phyloP scores from a whole-genome alignment of 139 green algal genomes.

The Auxenochlorella protothecoides region DNA sequence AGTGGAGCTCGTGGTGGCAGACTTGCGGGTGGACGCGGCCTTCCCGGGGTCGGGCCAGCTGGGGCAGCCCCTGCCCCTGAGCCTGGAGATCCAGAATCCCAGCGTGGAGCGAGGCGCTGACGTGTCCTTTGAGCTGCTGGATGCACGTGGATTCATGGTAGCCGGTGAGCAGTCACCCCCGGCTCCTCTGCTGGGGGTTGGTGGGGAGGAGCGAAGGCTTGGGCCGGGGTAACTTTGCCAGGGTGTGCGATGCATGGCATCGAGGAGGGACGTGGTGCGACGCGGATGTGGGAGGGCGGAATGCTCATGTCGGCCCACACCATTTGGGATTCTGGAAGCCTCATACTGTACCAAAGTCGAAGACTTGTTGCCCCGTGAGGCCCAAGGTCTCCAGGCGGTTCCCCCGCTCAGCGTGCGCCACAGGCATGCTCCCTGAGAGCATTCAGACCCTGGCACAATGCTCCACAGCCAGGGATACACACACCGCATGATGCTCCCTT shows the following conservation, averaged over 20 bases:
- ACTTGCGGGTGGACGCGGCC: not conserved
- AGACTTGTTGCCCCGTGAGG: too few relatives aligned
- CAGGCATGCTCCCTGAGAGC: not conserved
- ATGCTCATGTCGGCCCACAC: too few relatives aligned
- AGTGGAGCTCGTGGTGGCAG: not conserved
- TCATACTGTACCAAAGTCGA: too few relatives aligned
- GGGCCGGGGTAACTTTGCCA: too few relatives aligned
- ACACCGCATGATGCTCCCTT: not conserved
- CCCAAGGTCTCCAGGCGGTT: not conserved
- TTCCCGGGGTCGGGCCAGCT: not conserved
- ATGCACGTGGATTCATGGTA: slow-evolving; percentile 16
- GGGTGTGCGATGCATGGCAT: not conserved
- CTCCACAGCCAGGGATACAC: not conserved
- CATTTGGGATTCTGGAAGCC: too few relatives aligned
- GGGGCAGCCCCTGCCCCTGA: slow-evolving; percentile 1
- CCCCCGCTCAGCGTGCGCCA: not conserved
- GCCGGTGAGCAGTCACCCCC: slow-evolving; percentile 1
- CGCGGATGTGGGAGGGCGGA: too few relatives aligned
- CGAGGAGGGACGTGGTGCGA: too few relatives aligned
- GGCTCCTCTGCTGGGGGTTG: not conserved
- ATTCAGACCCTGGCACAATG: not conserved
- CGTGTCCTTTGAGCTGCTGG: slow-evolving; percentile 3
- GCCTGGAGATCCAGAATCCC: slow-evolving; percentile 5
- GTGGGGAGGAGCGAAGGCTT: not conserved
- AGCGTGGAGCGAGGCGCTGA: not conserved